A percentile compares a stretch with the other conserved stretches of the same genome.
Evolutionary conservation across 345 rosid species (phyloP).

Genomic region (Acer yangbiense): DNA sequence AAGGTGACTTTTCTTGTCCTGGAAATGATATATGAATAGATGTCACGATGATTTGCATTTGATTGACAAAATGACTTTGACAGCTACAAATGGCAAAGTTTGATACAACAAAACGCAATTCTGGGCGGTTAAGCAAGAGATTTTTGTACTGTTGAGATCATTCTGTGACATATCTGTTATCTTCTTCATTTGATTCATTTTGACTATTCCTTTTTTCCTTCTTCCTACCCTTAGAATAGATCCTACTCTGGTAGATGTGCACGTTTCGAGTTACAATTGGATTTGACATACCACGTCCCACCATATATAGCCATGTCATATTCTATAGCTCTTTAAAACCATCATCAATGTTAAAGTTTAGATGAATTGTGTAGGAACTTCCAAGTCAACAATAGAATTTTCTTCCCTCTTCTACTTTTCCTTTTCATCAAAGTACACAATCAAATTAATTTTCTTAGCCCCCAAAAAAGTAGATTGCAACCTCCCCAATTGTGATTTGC

Average conservation of each 20-base stretch:
- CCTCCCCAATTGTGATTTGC: no score
- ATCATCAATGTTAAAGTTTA: no score
- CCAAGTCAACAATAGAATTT: slow-evolving; percentile 1
- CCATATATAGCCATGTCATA: not conserved
- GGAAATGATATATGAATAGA: not conserved
- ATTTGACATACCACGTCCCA: not conserved
- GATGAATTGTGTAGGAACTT: no score
- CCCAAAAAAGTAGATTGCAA: not conserved
- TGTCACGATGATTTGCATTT: not conserved
- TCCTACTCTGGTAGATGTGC: not conserved
- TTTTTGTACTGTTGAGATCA: slow-evolving; percentile 14
- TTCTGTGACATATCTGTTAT: not conserved
- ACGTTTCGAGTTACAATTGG: not conserved
- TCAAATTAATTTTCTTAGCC: not conserved
- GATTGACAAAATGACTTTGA: slow-evolving; percentile 10
- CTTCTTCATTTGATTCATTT: not conserved
- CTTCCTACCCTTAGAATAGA: not conserved
- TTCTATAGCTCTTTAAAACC: not conserved
- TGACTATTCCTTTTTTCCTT: not conserved
- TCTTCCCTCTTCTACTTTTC: not conserved
- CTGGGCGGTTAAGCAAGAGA: slow-evolving; percentile 28
- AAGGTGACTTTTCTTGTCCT: not conserved
- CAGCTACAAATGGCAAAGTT: not conserved
- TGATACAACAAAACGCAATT: slow-evolving; percentile 21
- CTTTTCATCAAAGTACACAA: not conserved